Conservation (phyloP, 2,329 filamentous ascomycete species). For the Neopestalotiopsis clavispora region DNA sequence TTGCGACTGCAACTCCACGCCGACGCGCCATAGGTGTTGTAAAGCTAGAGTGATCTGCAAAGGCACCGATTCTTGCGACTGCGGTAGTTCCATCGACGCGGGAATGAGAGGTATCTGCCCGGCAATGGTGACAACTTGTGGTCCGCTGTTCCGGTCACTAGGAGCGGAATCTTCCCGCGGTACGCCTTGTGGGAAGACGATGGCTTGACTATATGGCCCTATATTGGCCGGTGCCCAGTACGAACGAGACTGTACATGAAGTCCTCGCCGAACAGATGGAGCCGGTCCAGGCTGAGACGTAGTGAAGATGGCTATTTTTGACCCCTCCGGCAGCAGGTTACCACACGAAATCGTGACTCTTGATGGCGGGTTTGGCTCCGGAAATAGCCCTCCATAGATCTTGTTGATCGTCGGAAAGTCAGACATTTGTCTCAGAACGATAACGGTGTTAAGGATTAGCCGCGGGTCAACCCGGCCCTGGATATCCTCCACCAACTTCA, state of each 20-base stretch:
- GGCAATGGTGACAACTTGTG: conserved; percentile 66
- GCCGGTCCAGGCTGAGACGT: conserved; percentile 40
- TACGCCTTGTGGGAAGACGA: conserved; percentile 54
- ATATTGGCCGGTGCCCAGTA: conserved; percentile 99
- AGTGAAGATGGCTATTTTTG: conserved; percentile 65
- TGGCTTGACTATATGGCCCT: conserved; percentile 92
- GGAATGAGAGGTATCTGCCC: conserved; percentile 92
- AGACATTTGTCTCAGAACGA: conserved; percentile 79
- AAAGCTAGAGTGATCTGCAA: conserved; percentile 74
- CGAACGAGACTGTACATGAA: conserved; percentile 91
- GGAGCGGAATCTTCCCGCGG: conserved; percentile 23
- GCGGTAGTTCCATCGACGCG: conserved; percentile 70
- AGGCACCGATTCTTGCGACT: conserved; percentile 43
- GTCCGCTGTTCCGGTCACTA: conserved; percentile 31
- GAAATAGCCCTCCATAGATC: conserved; percentile 77
- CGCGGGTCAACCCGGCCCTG: conserved; percentile 42
- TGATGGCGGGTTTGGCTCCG: conserved; percentile 79
- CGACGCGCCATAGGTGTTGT: conserved; percentile 90
- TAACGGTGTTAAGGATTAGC: conserved; percentile 58
- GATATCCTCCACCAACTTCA: conserved; percentile 52
- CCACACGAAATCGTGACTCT: conserved; percentile 84
- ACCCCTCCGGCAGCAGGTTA: conserved; percentile 61
- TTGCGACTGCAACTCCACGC: conserved; percentile 69
- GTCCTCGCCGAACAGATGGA: conserved; percentile 54
- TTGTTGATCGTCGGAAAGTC: conserved; percentile 79